These are phyloP conservation scores for Leccinum huronense DNA, from an alignment of 1,284 basidiomycete species.

Conservation along the genomic window DNA sequence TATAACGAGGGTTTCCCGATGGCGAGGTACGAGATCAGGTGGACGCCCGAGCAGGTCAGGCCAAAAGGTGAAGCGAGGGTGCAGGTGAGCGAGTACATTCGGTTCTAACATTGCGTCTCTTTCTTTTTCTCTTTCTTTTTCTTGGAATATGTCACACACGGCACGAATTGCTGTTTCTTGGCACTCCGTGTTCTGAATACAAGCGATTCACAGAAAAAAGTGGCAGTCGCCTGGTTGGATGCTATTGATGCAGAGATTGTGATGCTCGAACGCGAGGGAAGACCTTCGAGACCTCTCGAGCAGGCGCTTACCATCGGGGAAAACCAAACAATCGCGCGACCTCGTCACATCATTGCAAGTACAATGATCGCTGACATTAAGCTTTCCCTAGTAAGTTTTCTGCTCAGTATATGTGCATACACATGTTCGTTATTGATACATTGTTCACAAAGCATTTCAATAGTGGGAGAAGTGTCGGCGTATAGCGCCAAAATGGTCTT, in stretches of 20 bases:
- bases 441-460: no score
- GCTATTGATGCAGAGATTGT: constrained; percentile 43
- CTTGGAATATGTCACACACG: constrained; percentile 51
- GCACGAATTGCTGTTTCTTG: constrained; percentile 61
- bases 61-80: constrained; percentile 44
- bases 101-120: background rate
- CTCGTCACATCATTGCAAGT: no score
- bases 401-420: no score
- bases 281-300: constrained; percentile 33
- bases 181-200: constrained; percentile 38
- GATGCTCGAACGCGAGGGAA: constrained; percentile 43
- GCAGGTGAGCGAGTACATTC: background rate
- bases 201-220: constrained; percentile 15
- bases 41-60: constrained; percentile 61
- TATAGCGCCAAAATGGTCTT: no score
- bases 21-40: constrained; percentile 65
- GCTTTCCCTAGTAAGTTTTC: no score
- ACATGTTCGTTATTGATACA: no score
- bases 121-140: background rate
- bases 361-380: no score
- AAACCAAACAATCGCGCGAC: constrained; percentile 51
- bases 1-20: constrained; percentile 54
- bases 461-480: no score
- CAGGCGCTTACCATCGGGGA: constrained; percentile 50
- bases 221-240: constrained; percentile 37